phyloP scores from a whole-genome alignment of 2,329 filamentous ascomycete species.

The Cadophora malorum region DNA sequence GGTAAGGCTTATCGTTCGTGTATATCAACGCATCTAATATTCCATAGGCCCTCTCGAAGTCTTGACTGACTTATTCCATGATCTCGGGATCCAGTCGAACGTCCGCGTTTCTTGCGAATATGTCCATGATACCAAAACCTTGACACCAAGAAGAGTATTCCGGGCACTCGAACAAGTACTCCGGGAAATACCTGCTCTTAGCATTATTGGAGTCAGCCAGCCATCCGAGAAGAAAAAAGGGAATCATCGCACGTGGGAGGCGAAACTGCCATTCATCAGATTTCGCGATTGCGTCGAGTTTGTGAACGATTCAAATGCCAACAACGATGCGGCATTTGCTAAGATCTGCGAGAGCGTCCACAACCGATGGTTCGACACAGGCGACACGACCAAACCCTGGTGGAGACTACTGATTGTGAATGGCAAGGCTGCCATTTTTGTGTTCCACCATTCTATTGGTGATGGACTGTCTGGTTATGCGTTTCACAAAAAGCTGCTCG shows the following conservation, averaged over 20 bases:
- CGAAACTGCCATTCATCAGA: conserved; percentile 21
- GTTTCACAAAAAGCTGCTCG: conserved; percentile 31
- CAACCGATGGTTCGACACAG: conserved; percentile 33
- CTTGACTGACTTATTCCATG: conserved; percentile 27
- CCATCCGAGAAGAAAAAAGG: conserved; percentile 25
- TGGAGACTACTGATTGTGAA: conserved; percentile 31
- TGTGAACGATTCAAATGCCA: conserved; percentile 10
- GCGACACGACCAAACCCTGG: conserved; percentile 27
- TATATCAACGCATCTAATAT: background rate
- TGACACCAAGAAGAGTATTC: conserved; percentile 21
- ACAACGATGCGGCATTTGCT: conserved; percentile 12
- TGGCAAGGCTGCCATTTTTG: conserved; percentile 20
- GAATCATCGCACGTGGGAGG: conserved; percentile 30
- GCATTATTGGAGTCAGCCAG: conserved; percentile 23
- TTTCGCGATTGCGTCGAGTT: conserved; percentile 30
- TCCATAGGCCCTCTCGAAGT: conserved; percentile 25
- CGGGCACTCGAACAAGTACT: conserved; percentile 27
- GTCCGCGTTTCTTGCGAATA: conserved; percentile 29
- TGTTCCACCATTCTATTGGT: conserved; percentile 30
- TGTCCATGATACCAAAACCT: conserved; percentile 8
- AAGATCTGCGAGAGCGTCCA: conserved; percentile 24
- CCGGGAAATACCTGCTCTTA: conserved; percentile 27
- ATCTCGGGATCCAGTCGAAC: conserved; percentile 33
- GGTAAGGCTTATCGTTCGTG: conserved; percentile 13
- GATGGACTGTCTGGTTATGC: conserved; percentile 30